These are phyloP conservation scores for Leccinum pachyderme DNA, from an alignment of 1,284 basidiomycete genomes.

Conservation along the genomic window DNA sequence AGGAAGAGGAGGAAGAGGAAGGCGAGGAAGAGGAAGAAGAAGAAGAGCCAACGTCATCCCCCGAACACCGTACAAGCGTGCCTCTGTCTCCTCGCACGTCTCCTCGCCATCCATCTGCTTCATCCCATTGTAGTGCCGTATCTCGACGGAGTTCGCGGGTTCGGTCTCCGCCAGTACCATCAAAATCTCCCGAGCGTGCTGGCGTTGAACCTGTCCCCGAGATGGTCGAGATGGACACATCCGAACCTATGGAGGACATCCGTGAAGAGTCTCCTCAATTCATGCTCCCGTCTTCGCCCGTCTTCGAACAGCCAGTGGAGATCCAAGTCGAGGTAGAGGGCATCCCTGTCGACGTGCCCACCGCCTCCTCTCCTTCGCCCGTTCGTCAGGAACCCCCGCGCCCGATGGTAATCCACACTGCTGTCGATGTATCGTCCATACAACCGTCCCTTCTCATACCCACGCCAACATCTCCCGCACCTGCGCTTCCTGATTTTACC, in stretches of 20 bases:
- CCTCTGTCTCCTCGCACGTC: slow-evolving; percentile 15
- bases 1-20: slow-evolving; percentile 22
- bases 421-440: slow-evolving; percentile 29
- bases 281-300: slow-evolving; percentile 23
- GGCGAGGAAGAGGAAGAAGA: slow-evolving; percentile 21
- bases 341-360: not conserved
- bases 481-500: slow-evolving; percentile 30
- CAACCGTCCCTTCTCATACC: slow-evolving; percentile 33
- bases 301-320: not conserved
- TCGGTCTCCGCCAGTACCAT: slow-evolving; percentile 12
- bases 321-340: slow-evolving; percentile 1
- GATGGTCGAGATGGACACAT: slow-evolving; percentile 13
- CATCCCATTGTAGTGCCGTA: slow-evolving; percentile 13
- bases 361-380: slow-evolving; percentile 2
- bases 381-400: slow-evolving; percentile 7
- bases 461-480: slow-evolving; percentile 35
- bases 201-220: slow-evolving; percentile 9
- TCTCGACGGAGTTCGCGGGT: slow-evolving; percentile 20
- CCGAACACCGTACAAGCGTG: slow-evolving; percentile 3
- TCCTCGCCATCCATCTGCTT: slow-evolving; percentile 11
- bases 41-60: slow-evolving; percentile 10
- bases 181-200: slow-evolving; percentile 9
- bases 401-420: slow-evolving; percentile 30
- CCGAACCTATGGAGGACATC: slow-evolving; percentile 22
- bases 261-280: slow-evolving; percentile 26